Percentiles rank a stretch among this genome's conserved stretches.
Evolutionary conservation across 768 basidiomycete genomes (phyloP).

Genomic region (Phlebiopsis flavidoalba): DNA sequence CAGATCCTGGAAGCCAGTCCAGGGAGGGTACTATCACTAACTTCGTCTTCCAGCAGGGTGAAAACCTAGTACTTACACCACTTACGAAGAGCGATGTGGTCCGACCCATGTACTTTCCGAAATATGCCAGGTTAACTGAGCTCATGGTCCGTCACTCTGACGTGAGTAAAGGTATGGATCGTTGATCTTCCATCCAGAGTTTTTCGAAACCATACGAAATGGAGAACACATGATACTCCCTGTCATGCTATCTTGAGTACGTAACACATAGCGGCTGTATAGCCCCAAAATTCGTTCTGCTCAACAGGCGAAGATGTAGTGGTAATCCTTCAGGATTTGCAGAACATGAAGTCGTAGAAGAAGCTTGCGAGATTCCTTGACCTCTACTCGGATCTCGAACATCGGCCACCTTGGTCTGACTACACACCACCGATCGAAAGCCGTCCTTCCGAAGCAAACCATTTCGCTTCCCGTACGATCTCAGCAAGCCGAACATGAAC

Average conservation of each 20-base stretch:
- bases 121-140: slow-evolving; percentile 7
- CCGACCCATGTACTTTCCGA: neutral
- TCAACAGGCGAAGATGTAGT: slow-evolving; percentile 9
- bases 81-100: neutral
- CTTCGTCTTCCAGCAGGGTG: too few relatives aligned
- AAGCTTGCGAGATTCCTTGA: neutral
- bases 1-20: slow-evolving; percentile 4
- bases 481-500: neutral
- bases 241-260: slow-evolving; percentile 24
- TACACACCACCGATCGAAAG: slow-evolving; percentile 2
- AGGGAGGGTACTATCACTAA: slow-evolving; percentile 4
- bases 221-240: slow-evolving; percentile 29
- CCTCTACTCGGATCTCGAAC: neutral
- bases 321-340: neutral
- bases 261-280: neutral
- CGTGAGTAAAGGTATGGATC: slow-evolving; percentile 29
- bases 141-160: slow-evolving; percentile 21
- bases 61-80: neutral
- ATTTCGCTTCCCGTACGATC: neutral
- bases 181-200: slow-evolving; percentile 20
- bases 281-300: neutral
- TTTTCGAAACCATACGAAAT: slow-evolving; percentile 32
- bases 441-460: neutral
- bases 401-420: neutral
- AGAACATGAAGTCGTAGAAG: neutral